Evolutionary conservation across 2,329 filamentous ascomycete genomes (phyloP).

Genomic region (Pseudogymnoascus sp.): DNA sequence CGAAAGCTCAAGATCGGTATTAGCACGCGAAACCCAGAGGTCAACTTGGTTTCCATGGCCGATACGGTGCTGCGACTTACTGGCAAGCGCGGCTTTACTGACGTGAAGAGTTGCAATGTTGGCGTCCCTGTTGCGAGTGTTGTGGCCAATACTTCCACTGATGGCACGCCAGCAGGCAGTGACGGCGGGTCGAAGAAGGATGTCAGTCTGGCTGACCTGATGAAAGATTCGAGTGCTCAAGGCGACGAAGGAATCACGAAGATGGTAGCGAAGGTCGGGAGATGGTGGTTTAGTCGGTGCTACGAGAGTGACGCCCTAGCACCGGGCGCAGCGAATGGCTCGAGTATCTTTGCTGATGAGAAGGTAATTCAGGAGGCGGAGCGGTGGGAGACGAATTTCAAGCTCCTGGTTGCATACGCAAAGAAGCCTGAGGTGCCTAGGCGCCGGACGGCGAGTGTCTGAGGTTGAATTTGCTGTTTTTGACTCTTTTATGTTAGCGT

Average conservation of each 20-base stretch:
- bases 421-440: constrained; percentile 23
- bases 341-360: constrained; percentile 71
- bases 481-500: background rate
- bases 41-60: constrained; percentile 50
- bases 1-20: constrained; percentile 64
- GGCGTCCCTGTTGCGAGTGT: constrained; percentile 63
- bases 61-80: constrained; percentile 58
- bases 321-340: constrained; percentile 36
- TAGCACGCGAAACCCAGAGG: constrained; percentile 49
- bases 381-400: constrained; percentile 76
- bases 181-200: constrained; percentile 27
- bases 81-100: constrained; percentile 59
- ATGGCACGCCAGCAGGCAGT: constrained; percentile 16
- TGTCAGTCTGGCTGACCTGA: constrained; percentile 59
- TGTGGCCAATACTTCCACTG: constrained; percentile 29
- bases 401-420: constrained; percentile 80
- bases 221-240: constrained; percentile 57
- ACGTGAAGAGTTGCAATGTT: constrained; percentile 67
- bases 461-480: constrained; percentile 5
- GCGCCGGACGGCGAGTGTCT: constrained; percentile 23
- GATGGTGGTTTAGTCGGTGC: constrained; percentile 95
- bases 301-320: constrained; percentile 63
- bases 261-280: constrained; percentile 82
- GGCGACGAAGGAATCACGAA: constrained; percentile 83
- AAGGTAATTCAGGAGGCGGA: constrained; percentile 75